These are phyloP conservation scores for Apiotrichum siamense DNA, from an alignment of 1,284 basidiomycete genomes.

Conservation along the genomic window DNA sequence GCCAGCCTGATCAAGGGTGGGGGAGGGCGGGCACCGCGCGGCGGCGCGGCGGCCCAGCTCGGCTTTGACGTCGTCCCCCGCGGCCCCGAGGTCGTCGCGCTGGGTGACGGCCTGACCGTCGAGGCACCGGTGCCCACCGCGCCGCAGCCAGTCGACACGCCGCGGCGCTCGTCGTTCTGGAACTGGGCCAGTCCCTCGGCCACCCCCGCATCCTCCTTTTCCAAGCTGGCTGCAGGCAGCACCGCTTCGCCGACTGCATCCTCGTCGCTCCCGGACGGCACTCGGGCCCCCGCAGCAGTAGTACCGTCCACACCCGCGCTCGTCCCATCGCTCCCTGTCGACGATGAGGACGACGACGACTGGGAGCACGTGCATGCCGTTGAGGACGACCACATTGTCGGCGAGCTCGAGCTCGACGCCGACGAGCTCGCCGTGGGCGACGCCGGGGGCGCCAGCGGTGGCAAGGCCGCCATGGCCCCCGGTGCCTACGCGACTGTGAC, in stretches of 20 bases:
- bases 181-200: neutral
- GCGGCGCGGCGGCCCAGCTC: conserved; percentile 34
- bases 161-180: conserved; percentile 3
- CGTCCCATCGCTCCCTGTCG: conserved; percentile 10
- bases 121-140: neutral
- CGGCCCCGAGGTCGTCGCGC: conserved; percentile 26
- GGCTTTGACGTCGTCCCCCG: conserved; percentile 42
- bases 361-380: conserved; percentile 34
- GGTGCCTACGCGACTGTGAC: neutral
- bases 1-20: conserved; percentile 26
- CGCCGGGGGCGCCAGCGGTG: neutral
- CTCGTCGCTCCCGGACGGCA: neutral
- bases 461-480: neutral
- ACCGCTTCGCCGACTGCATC: neutral
- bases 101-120: conserved; percentile 19
- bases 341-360: conserved; percentile 28
- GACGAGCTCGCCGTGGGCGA: neutral
- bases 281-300: neutral
- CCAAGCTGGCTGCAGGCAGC: neutral
- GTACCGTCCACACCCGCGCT: conserved; percentile 23
- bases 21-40: conserved; percentile 33
- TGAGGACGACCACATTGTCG: conserved; percentile 35
- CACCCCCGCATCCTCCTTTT: neutral
- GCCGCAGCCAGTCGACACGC: conserved; percentile 7
- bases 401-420: conserved; percentile 37